These are phyloP conservation scores for Dichomitus squalens DNA, from an alignment of 1,284 basidiomycete genomes.

Conservation along the genomic window DNA sequence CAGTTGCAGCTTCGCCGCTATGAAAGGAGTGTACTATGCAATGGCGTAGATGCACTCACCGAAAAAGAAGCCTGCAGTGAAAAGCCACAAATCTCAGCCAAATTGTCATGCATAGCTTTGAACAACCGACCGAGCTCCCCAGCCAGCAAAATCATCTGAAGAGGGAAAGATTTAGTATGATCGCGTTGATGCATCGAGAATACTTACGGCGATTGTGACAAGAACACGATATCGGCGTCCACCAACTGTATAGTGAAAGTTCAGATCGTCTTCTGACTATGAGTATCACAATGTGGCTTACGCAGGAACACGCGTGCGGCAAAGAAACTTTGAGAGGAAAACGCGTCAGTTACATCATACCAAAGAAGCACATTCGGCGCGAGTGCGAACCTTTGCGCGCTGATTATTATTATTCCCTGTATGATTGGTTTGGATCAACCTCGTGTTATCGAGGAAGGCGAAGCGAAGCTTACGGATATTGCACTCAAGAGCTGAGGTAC, in stretches of 20 bases:
- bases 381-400: neutral
- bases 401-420: neutral
- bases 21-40: neutral
- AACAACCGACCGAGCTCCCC: neutral
- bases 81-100: neutral
- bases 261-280: neutral
- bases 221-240: neutral
- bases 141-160: neutral
- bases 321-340: neutral
- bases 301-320: conserved; percentile 3
- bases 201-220: neutral
- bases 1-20: neutral
- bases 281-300: neutral
- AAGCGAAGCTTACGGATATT: neutral
- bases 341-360: neutral
- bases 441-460: no score
- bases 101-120: neutral
- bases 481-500: neutral
- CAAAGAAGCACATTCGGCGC: accelerated
- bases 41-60: neutral
- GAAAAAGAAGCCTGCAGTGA: neutral
- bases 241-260: neutral
- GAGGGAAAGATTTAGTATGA: neutral
- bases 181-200: neutral
- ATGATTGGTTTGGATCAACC: neutral